phyloP scores from a whole-genome alignment of 441 rosid genomes.

The Populus hybrid region DNA sequence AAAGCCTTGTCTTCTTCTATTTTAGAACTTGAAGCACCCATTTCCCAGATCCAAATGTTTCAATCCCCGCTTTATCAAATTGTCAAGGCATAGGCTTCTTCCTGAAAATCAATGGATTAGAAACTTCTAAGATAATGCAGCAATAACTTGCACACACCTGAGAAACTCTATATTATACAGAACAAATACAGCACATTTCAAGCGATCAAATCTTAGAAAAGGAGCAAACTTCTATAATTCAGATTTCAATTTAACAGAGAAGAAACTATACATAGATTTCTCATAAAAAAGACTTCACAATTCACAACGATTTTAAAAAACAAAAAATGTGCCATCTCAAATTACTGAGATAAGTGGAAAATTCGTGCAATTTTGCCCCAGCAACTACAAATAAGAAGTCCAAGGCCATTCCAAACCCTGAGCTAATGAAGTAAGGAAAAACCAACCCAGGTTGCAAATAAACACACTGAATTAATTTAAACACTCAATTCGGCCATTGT shows the following conservation, averaged over 20 bases:
- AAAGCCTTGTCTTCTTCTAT: constrained; percentile 82
- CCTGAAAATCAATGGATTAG: constrained; percentile 28
- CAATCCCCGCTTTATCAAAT: constrained; percentile 11
- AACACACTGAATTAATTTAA: not conserved
- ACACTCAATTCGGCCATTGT: not conserved
- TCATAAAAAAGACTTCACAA: not conserved
- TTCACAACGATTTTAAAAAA: not conserved
- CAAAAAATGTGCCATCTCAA: not conserved
- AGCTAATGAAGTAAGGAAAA: constrained; percentile 2
- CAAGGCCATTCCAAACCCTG: not conserved
- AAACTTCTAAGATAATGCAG: not conserved
- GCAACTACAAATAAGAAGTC: not conserved
- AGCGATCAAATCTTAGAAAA: not conserved
- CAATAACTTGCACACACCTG: not conserved
- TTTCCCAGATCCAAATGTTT: constrained; percentile 23
- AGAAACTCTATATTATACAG: not conserved
- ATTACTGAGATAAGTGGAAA: not conserved
- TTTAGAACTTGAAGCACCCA: constrained; percentile 80
- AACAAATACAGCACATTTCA: not conserved
- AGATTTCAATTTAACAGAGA: not conserved
- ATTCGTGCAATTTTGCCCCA: not conserved
- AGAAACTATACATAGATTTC: not conserved
- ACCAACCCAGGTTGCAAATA: not conserved
- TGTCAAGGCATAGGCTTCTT: constrained; percentile 16
- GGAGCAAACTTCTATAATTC: not conserved